Base-by-base conservation (phyloP, 2,329 filamentous ascomycete genomes). In the Nothopassalora personata region DNA sequence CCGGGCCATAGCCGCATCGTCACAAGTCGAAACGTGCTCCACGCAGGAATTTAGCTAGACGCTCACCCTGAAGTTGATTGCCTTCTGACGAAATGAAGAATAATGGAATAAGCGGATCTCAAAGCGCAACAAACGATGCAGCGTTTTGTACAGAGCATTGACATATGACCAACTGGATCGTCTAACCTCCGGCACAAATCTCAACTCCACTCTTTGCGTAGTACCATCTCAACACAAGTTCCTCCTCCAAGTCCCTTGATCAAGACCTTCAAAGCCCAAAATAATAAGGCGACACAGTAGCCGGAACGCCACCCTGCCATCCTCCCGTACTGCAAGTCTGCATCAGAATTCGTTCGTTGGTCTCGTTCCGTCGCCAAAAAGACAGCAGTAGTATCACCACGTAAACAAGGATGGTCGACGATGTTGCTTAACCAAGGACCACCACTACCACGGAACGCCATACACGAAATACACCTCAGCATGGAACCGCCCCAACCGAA, bases 391-490 rank as follows among this genome's bases (percentile, higher is more conserved):
- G 18, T 11, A 13, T 13, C 28, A 31, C n/a, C 19, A 31, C 19
- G 34, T 36, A 4, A 8, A 36, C 34, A 36, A 36, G 34, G 3
- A n/a, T 15, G 7, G 39, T 43, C n/a, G 39, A n/a, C 15, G 5
- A 15, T n/a, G 23, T n/a, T n/a, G 8, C 57, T 59, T 18, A 59
- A 59, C 57, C 57, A 59, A 34, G 52, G 36, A 13, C 53, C 39
- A 46, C 43, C 28, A 47, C 43, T 18, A 47, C 52, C 19, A 10
- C 46, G 47, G 23, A 60, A 54, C 51, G 59, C 51, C 46, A 49
- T 57, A 43, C 54, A n/a, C 7, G 10, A 47, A 47, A 15, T 28
- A 49, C 49, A 27, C 43, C 43, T 53, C 53, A 53, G 53, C 50
- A 36, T 54, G 23, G 23, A 23, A 23, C 23, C 43, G 54, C 46